Evolutionary conservation across 805 yeast genomes (phyloP).

Genomic region (Teunomyces cretensis): DNA sequence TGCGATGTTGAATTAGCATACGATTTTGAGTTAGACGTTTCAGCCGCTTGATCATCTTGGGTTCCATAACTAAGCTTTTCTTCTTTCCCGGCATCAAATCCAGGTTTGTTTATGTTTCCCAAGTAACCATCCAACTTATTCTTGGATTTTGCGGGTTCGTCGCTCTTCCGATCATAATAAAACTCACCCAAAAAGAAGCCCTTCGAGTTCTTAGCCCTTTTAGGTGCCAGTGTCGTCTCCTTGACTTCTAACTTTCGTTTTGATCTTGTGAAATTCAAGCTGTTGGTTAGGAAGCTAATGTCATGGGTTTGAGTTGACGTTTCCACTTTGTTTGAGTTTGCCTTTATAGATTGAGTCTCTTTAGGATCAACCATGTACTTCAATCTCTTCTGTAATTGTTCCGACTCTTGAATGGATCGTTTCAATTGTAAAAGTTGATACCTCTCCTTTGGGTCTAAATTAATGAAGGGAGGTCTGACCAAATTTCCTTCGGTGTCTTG

Average conservation of each 20-base stretch:
- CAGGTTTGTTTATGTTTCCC: conserved; percentile 33
- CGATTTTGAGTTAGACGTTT: conserved; percentile 1
- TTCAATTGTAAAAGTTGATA: conserved; percentile 42
- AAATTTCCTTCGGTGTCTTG: conserved; percentile 37
- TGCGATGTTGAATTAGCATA: conserved; percentile 14
- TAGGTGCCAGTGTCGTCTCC: conserved; percentile 7
- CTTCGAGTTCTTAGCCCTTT: conserved; percentile 18
- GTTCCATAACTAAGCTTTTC: neutral
- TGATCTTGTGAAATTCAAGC: conserved; percentile 24
- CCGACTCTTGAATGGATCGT: conserved; percentile 36
- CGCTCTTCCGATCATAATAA: conserved; percentile 26
- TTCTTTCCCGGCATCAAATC: conserved; percentile 15
- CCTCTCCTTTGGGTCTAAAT: conserved; percentile 43
- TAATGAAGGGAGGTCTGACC: conserved; percentile 45
- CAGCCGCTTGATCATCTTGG: conserved; percentile 6
- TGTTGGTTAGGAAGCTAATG: conserved; percentile 24
- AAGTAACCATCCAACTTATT: conserved; percentile 32
- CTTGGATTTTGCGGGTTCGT: conserved; percentile 9
- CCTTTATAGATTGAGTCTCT: conserved; percentile 25
- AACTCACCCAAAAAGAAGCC: conserved; percentile 38
- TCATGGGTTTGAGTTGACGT: conserved; percentile 43
- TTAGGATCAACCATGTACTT: conserved; percentile 42
- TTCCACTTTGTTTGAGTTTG: conserved; percentile 31
- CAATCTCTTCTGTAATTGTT: conserved; percentile 29
- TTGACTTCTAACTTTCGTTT: conserved; percentile 14